Evolutionary conservation across 768 basidiomycete genomes (phyloP).

Genomic region (Tylopilus cervinicoccineus): DNA sequence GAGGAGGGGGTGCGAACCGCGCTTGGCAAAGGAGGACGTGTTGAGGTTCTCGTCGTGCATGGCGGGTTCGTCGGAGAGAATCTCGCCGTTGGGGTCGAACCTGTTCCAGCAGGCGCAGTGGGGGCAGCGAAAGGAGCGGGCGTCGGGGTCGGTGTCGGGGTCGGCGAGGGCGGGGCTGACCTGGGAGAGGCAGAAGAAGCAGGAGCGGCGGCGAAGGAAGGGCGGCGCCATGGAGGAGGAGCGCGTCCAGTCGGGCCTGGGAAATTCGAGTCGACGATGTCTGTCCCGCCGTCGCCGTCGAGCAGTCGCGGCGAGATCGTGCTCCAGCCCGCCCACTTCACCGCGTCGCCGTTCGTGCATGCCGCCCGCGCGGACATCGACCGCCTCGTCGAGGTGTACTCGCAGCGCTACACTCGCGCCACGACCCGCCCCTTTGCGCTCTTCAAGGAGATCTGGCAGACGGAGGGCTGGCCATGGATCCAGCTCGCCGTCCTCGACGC

Average conservation of each 20-base stretch:
- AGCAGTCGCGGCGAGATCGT: slow-evolving; percentile 55
- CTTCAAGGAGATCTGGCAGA: slow-evolving; percentile 69
- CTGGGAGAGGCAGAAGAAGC: slow-evolving; percentile 68
- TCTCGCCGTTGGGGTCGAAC: slow-evolving; percentile 67
- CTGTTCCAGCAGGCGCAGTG: slow-evolving; percentile 73
- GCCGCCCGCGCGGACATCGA: slow-evolving; percentile 63
- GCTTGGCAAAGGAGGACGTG: slow-evolving; percentile 59
- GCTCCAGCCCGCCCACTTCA: slow-evolving; percentile 74
- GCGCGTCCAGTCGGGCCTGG: no score
- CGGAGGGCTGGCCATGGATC: slow-evolving; percentile 69
- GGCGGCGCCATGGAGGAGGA: slow-evolving; percentile 14
- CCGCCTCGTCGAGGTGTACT: slow-evolving; percentile 47
- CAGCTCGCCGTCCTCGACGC: slow-evolving; percentile 73
- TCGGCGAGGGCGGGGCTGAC: slow-evolving; percentile 41
- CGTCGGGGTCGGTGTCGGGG: slow-evolving; percentile 45
- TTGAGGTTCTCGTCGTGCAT: slow-evolving; percentile 83
- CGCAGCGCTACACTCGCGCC: slow-evolving; percentile 41
- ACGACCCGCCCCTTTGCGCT: slow-evolving; percentile 51
- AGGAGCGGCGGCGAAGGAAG: slow-evolving; percentile 53
- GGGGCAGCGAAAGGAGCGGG: slow-evolving; percentile 60
- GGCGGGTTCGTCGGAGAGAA: slow-evolving; percentile 81
- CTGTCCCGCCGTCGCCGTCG: slow-evolving; percentile 51
- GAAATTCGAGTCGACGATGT: slow-evolving; percentile 37
- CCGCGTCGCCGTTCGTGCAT: slow-evolving; percentile 68
- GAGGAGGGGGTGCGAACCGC: slow-evolving; percentile 46